Base-by-base conservation (phyloP, 2,329 filamentous ascomycete species). In the Ceratocystiopsis brevicomis region DNA sequence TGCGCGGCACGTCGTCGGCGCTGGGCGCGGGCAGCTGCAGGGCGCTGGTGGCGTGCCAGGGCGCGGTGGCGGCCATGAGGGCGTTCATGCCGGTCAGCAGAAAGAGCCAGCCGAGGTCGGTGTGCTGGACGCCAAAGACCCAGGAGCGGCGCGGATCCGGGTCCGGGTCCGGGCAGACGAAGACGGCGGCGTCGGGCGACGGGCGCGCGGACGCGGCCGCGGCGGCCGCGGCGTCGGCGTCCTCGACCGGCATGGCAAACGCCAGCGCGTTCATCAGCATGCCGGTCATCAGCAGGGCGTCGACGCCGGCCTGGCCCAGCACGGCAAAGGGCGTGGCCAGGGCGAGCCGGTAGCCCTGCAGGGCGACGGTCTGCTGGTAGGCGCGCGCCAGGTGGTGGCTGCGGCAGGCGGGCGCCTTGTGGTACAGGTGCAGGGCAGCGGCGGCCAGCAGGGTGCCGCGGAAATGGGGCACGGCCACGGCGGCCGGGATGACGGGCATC, bases 261-360 rank as follows among this genome's bases (percentile, higher is more conserved):
- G 50, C 32, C 25, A 54, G 44, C 46, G 50, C 44, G 47, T 52
- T 54, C 39, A 52, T 47, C 17, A 52, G 41, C 47, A 52, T 49
- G 38, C 50, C 49, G 2, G 50, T 52, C 34, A 52, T 41, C 21
- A 54, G 41, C 37, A 54, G 45, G 9, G 45, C 47, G 18, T 51
- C 50, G 36, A 49, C 45, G 25, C 49, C 51, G 5, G 39, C 18
- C 41, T 51, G 47, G 14, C 49, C 50, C 25, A 49, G 49, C 15
- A 16, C 32, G 6, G n/a, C 38, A 25, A 51, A 44, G 13, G 51
- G 48, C 6, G 47, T 49, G 13, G 37, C 25, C 17, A 54, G 44
- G 12, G 49, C 48, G 5, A 19, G 35, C 40, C 47, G 49, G 47
- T 50, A 54, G 18, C 36, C 21, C 12, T 41, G 21, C 25, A 54